phyloP scores from a whole-genome alignment of 768 basidiomycete species.

The Pluteus cervinus region DNA sequence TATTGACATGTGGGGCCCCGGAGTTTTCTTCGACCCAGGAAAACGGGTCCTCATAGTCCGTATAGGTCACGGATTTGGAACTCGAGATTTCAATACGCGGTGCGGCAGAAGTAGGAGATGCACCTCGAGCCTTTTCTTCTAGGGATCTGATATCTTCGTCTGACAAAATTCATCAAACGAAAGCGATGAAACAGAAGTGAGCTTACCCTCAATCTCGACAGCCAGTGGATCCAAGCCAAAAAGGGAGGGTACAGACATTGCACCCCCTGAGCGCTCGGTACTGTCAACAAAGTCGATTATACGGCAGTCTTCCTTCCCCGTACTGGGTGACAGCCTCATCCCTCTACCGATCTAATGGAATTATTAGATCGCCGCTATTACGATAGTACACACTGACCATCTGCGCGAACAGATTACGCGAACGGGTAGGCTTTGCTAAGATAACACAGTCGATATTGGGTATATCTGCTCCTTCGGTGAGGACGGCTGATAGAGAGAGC shows the following conservation, averaged over 20 bases:
- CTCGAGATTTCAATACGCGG: constrained; percentile 37
- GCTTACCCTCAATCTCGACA: constrained; percentile 53
- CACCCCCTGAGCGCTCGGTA: constrained; percentile 55
- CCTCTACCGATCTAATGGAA: constrained; percentile 80
- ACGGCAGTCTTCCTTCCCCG: constrained; percentile 78
- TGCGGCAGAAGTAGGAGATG: too few relatives aligned
- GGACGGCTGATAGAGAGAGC: constrained; percentile 60
- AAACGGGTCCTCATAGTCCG: constrained; percentile 75
- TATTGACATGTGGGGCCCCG: constrained; percentile 47
- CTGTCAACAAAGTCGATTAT: constrained; percentile 92
- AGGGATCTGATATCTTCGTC: constrained; percentile 48
- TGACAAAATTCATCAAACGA: constrained; percentile 16
- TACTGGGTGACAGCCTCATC: constrained; percentile 76
- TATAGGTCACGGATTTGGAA: constrained; percentile 63
- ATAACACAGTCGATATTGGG: constrained; percentile 92
- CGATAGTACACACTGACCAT: constrained; percentile 52
- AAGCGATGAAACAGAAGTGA: background rate
- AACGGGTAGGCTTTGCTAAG: constrained; percentile 83
- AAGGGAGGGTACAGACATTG: constrained; percentile 75
- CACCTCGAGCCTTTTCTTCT: constrained; percentile 33
- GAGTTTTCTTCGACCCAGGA: constrained; percentile 42
- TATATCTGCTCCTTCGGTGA: constrained; percentile 94
- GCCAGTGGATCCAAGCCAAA: constrained; percentile 79
- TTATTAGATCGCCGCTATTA: background rate
- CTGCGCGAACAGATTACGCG: constrained; percentile 84